Evolutionary conservation across 148 eudicot genomes (phyloP).

Genomic region (Camellia granthamiana): DNA sequence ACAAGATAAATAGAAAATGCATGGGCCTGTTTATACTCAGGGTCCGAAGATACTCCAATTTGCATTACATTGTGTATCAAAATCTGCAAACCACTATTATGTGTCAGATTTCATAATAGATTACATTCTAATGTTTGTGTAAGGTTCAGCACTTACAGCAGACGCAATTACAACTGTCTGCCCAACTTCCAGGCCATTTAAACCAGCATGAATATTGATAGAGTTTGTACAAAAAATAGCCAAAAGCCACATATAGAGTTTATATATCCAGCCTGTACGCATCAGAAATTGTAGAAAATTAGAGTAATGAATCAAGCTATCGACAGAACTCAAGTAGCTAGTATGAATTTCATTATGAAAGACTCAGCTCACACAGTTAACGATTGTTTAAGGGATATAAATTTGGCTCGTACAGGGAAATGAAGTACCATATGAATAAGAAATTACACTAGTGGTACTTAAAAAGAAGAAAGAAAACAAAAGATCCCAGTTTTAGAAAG

Average conservation of each 20-base stretch:
- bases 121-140: not conserved
- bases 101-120: conserved; percentile 19
- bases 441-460: not conserved
- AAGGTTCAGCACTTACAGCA: conserved; percentile 64
- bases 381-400: too few relatives aligned
- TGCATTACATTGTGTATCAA: conserved; percentile 88
- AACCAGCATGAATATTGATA: conserved; percentile 95
- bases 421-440: not conserved
- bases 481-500: not conserved
- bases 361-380: not conserved
- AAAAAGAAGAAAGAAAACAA: not conserved
- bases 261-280: conserved; percentile 76
- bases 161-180: conserved; percentile 87
- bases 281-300: not conserved
- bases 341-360: not conserved
- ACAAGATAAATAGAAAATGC: conserved; percentile 95
- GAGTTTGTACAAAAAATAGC: conserved; percentile 96
- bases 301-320: not conserved
- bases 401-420: not conserved
- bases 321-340: not conserved
- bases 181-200: conserved; percentile 99
- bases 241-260: conserved; percentile 90
- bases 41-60: conserved; percentile 75
- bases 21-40: conserved; percentile 89
- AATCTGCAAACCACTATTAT: conserved; percentile 46